Evolutionary conservation across 2,329 filamentous ascomycete genomes (phyloP).

Genomic region (Pestalotiopsis sp.): DNA sequence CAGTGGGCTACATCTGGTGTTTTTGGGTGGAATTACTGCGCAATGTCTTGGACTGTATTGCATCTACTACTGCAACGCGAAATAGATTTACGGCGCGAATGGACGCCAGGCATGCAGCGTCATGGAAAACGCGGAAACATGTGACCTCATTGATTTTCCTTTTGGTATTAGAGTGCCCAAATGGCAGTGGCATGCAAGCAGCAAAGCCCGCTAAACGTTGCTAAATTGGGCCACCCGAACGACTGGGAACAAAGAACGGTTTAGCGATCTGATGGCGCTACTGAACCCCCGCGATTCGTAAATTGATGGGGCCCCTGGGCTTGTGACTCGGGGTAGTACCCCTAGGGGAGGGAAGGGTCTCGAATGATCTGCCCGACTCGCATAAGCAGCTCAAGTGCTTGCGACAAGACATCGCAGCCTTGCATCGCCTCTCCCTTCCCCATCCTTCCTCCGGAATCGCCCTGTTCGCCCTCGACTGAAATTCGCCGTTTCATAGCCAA

Average conservation of each 20-base stretch:
- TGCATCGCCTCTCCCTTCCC: neutral
- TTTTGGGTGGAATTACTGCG: neutral
- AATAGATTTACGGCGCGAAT: neutral
- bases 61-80: neutral
- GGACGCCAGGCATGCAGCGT: neutral
- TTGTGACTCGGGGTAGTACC: neutral
- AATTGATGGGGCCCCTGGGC: neutral
- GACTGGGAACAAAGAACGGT: conserved; percentile 5
- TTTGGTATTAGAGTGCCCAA: neutral
- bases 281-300: conserved; percentile 5
- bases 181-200: neutral
- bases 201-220: neutral
- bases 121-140: conserved; percentile 12
- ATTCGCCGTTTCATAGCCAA: neutral
- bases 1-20: neutral
- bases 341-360: neutral
- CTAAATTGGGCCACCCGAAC: neutral
- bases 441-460: neutral
- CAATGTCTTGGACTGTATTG: neutral
- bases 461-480: neutral
- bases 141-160: conserved; percentile 9
- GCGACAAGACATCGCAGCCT: conserved; percentile 4
- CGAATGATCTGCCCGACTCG: neutral
- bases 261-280: conserved; percentile 11
- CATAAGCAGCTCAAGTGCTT: conserved; percentile 5